Base-by-base conservation (phyloP, 75 land plant species). In the Sequoia sempervirens region DNA sequence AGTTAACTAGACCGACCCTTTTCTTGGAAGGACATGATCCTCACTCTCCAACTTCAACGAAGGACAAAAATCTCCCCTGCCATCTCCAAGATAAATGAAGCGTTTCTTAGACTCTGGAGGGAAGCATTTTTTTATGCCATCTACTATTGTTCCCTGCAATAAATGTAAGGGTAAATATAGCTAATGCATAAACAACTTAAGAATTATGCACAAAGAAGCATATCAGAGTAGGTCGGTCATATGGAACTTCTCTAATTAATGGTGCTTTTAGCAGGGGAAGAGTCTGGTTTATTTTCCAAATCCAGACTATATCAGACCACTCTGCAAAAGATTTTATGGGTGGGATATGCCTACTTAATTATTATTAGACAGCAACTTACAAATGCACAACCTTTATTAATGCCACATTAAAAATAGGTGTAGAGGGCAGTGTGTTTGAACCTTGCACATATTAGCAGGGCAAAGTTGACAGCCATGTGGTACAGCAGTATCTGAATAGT, bases 371-470 rank as follows among this genome's bases (percentile, higher is more conserved):
- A 78, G 9, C 4, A n/a, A 23, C 80, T 9, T 78, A 47, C 32
- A 78, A 45, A 45, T 78, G 36, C 13, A 75, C 43, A 40, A 2
- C 66, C n/a, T 6, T 20, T 61, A 28, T 26, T 61, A 26, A 70
- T 70, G 3, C 36, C 73, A 70, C 68, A 28, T 85, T 84, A 9
- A 92, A 90, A 83, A 93, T 87, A 70, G n/a, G 56, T 64, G 40
- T 40, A 32, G 3, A 83, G 47, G 10, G 32, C 34, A 54, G 37
- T 69, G 64, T 23, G 17, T 74, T 89, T 81, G 50, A 92, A 96
- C 98, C 95, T 97, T 97, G 92, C 99, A 97, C 97, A 97, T 95
- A 80, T 97, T 95, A 56, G 96, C 92, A 87, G 99, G 99, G 89
- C 99, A 97, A 72, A 82, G 88, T 61, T 53, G 73, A 88, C 99